A percentile compares a stretch with the other conserved stretches of the same genome.
Evolutionary conservation across 2,329 filamentous ascomycete genomes (phyloP).

Genomic region (Beauveria medogensis): DNA sequence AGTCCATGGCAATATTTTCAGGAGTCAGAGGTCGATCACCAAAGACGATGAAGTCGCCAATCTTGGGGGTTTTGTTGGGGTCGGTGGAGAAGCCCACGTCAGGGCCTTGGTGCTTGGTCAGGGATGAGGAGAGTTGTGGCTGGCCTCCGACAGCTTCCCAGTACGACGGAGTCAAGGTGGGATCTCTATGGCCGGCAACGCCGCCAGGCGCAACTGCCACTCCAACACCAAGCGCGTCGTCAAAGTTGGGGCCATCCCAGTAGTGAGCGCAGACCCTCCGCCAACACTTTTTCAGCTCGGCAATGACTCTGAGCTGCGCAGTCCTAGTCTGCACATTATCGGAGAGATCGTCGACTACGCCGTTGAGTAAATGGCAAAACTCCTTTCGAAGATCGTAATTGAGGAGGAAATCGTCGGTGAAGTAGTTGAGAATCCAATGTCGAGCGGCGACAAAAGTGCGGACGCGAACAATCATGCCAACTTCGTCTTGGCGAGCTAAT

Average conservation of each 20-base stretch:
- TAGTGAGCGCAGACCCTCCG: conserved; percentile 80
- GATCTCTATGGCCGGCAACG: conserved; percentile 53
- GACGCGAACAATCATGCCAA: conserved; percentile 88
- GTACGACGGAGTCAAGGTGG: conserved; percentile 45
- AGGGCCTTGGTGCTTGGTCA: conserved; percentile 16
- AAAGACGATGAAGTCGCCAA: conserved; percentile 37
- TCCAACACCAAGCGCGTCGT: conserved; percentile 53
- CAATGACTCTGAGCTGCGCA: conserved; percentile 71
- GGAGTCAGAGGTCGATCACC: conserved; percentile 41
- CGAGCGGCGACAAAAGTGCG: conserved; percentile 90
- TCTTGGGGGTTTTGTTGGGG: conserved; percentile 36
- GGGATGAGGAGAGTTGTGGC: conserved; percentile 31
- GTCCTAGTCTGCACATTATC: conserved; percentile 37
- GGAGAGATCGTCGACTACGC: conserved; percentile 48
- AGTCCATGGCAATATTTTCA: conserved; percentile 24
- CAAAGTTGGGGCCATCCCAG: conserved; percentile 70
- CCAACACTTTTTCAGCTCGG: conserved; percentile 96
- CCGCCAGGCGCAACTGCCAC: conserved; percentile 69
- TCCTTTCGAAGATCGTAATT: conserved; percentile 64
- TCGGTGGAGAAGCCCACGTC: conserved; percentile 38
- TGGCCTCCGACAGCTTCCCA: conserved; percentile 40
- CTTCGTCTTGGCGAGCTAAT: conserved; percentile 68
- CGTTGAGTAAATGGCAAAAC: conserved; percentile 78
- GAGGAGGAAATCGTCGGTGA: conserved; percentile 83
- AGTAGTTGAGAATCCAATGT: conserved; percentile 98